These are phyloP conservation scores for Exserohilum rostratum DNA, from an alignment of 2,329 filamentous ascomycete species.

Conservation along the genomic window DNA sequence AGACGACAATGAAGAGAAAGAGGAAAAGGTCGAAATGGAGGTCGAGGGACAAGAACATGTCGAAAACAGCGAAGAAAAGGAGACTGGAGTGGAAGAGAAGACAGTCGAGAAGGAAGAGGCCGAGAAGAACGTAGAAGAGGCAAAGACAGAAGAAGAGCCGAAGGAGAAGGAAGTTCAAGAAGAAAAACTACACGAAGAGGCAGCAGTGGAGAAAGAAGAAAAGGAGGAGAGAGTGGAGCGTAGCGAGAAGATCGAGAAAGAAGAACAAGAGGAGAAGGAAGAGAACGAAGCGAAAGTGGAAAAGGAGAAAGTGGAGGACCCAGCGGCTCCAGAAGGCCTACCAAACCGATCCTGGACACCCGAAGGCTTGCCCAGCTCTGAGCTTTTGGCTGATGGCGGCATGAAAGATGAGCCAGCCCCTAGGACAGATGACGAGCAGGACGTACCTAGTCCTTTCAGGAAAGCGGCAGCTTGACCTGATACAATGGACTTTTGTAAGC, in stretches of 20 bases:
- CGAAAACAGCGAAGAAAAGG: not conserved
- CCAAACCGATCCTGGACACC: slow-evolving; percentile 9
- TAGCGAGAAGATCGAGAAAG: not conserved
- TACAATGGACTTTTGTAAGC: slow-evolving; percentile 2
- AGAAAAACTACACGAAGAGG: not conserved
- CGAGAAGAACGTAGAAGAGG: not conserved
- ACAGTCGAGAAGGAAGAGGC: not conserved
- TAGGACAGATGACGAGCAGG: not conserved
- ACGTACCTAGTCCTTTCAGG: not conserved
- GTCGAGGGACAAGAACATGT: not conserved
- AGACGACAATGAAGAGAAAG: not conserved
- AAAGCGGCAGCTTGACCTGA: not conserved
- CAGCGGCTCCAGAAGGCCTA: slow-evolving; percentile 1
- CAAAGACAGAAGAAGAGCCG: not conserved
- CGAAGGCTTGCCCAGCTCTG: not conserved
- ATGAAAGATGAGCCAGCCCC: not conserved
- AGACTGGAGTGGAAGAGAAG: not conserved
- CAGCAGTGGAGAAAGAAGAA: not conserved
- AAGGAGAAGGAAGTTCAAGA: not conserved
- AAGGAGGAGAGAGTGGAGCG: not conserved
- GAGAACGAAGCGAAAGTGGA: not conserved
- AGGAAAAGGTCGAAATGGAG: not conserved
- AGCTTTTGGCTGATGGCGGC: not conserved
- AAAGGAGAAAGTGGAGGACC: slow-evolving; percentile 1
- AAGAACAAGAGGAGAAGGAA: not conserved